Conservation (phyloP, 2,329 filamentous ascomycete species). For the Exophiala dermatitidis region DNA sequence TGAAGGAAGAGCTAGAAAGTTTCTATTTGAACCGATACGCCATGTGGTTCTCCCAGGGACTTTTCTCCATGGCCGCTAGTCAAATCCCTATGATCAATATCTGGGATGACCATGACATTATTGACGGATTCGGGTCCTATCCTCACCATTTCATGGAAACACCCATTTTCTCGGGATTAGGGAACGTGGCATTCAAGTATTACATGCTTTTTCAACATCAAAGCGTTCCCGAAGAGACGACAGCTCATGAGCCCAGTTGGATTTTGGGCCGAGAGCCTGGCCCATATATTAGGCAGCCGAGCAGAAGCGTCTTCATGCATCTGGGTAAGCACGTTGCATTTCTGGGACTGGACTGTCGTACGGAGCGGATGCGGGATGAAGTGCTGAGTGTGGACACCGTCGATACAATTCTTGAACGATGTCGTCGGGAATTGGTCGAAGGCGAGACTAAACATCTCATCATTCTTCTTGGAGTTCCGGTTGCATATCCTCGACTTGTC, state of each 20-base stretch:
- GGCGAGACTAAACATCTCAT: conserved; percentile 77
- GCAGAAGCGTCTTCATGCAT: conserved; percentile 77
- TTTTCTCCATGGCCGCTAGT: conserved; percentile 85
- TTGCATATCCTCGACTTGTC: conserved; percentile 70
- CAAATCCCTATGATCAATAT: conserved; percentile 99
- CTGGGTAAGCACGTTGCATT: conserved; percentile 74
- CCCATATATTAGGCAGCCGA: conserved; percentile 81
- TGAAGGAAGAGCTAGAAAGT: conserved; percentile 80
- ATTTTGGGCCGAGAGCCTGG: conserved; percentile 70
- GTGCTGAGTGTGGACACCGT: conserved; percentile 75
- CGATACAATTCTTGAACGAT: conserved; percentile 77
- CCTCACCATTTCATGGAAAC: conserved; percentile 85
- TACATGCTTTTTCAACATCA: conserved; percentile 99
- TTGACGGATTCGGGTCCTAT: conserved; percentile 89
- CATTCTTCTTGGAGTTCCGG: conserved; percentile 66
- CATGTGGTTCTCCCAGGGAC: conserved; percentile 92
- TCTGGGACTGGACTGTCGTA: conserved; percentile 82
- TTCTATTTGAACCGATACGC: conserved; percentile 86
- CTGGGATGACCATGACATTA: conserved; percentile 91
- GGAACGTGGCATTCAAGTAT: conserved; percentile 92
- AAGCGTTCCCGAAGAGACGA: conserved; percentile 71
- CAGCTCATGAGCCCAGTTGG: conserved; percentile 85
- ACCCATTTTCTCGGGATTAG: conserved; percentile 81
- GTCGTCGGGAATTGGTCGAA: conserved; percentile 71
- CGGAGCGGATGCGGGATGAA: conserved; percentile 77